These are phyloP conservation scores for Monosporascus sp. DNA, from an alignment of 2,329 filamentous ascomycete species.

Conservation along the genomic window DNA sequence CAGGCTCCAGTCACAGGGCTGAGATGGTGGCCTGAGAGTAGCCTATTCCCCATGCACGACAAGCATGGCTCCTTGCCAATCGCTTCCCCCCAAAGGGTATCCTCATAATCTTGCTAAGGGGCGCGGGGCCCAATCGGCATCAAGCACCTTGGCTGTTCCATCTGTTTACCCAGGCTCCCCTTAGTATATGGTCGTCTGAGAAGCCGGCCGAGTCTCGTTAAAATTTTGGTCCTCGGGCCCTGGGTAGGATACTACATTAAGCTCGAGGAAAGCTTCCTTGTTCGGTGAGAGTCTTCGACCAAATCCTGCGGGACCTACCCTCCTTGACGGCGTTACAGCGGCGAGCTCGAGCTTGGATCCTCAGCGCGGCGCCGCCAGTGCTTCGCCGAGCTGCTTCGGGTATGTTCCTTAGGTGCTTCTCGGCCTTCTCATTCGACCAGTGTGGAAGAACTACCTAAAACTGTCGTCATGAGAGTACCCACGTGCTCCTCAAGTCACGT, in stretches of 20 bases:
- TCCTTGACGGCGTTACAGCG: neutral
- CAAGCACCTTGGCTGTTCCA: neutral
- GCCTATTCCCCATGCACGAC: slow-evolving; percentile 19
- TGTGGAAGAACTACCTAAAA: neutral
- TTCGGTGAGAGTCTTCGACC: neutral
- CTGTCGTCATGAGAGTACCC: neutral
- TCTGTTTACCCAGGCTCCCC: neutral
- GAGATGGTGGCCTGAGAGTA: slow-evolving; percentile 9
- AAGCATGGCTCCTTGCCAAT: slow-evolving; percentile 16
- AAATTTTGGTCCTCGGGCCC: neutral
- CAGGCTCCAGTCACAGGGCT: slow-evolving; percentile 16
- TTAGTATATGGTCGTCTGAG: neutral
- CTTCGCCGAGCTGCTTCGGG: neutral
- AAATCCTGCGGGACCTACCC: neutral
- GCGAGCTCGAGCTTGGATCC: neutral
- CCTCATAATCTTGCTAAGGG: slow-evolving; percentile 1
- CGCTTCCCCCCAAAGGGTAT: slow-evolving; percentile 12
- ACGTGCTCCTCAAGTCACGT: neutral
- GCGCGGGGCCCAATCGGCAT: neutral
- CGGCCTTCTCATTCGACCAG: neutral
- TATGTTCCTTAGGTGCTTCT: neutral
- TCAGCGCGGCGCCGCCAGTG: neutral
- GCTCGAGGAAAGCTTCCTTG: neutral
- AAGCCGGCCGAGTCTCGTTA: neutral
- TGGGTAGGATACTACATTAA: neutral